Evolutionary conservation across 129 eudicot species (phyloP).

Genomic region (Flaveria brownii): DNA sequence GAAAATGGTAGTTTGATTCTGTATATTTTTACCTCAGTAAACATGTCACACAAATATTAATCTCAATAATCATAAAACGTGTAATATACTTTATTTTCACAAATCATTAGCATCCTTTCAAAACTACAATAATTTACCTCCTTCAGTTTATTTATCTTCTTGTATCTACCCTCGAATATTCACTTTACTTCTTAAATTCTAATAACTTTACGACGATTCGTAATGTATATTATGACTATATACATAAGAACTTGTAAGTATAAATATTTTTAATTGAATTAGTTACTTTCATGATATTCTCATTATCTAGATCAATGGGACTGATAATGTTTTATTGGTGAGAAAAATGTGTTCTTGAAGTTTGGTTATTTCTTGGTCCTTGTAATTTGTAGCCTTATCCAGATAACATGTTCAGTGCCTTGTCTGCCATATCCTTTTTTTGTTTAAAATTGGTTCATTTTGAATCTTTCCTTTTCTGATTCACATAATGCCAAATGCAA

Average conservation of each 20-base stretch:
- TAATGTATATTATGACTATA: no score
- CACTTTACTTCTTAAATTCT: no score
- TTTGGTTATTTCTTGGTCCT: slow-evolving; percentile 43
- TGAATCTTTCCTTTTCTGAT: slow-evolving; percentile 40
- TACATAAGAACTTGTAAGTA: no score
- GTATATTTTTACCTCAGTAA: neutral
- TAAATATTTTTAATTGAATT: no score
- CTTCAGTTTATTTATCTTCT: no score
- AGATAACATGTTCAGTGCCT: slow-evolving; percentile 35
- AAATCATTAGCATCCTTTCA: neutral
- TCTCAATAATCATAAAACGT: neutral
- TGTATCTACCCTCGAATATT: no score
- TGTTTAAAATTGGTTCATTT: slow-evolving; percentile 32
- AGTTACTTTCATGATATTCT: neutral
- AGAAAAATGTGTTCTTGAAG: slow-evolving; percentile 22
- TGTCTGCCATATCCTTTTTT: slow-evolving; percentile 31
- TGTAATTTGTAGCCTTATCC: slow-evolving; percentile 53
- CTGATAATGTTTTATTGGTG: slow-evolving; percentile 26
- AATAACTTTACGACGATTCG: no score
- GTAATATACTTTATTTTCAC: neutral
- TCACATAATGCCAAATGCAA: slow-evolving; percentile 14
- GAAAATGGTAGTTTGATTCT: neutral
- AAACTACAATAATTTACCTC: no score
- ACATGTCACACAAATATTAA: neutral
- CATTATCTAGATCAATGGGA: slow-evolving; percentile 2